Evolutionary conservation across 129 eudicot genomes (phyloP).

Genomic region (Glebionis coronaria): DNA sequence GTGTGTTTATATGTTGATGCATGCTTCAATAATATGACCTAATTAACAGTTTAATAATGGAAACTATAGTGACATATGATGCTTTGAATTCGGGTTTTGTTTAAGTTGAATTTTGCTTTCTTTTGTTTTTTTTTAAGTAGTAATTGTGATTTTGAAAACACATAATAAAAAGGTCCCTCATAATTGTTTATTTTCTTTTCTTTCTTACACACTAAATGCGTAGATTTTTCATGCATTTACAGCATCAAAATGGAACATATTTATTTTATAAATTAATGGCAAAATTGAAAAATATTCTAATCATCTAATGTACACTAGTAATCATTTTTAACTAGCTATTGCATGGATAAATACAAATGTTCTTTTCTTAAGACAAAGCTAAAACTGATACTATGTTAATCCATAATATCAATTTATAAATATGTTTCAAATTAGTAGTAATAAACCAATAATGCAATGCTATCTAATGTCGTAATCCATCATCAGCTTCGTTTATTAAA

Average conservation of each 20-base stretch:
- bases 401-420: no score
- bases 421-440: no score
- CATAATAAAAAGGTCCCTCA: constrained; percentile 1
- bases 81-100: constrained; percentile 27
- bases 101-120: constrained; percentile 21
- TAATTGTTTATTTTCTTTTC: not conserved
- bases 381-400: no score
- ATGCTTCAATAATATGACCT: constrained; percentile 24
- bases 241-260: not conserved
- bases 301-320: no score
- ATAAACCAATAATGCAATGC: no score
- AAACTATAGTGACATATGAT: constrained; percentile 14
- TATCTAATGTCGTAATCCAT: no score
- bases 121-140: not conserved
- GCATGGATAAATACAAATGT: no score
- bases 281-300: no score
- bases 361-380: no score
- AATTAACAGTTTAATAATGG: not conserved
- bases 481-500: no score
- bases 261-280: no score
- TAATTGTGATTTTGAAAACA: not conserved
- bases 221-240: not conserved
- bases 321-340: no score
- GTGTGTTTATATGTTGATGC: constrained; percentile 35
- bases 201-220: not conserved